Conservation (phyloP, 768 basidiomycete species). For the Basidioascus undulatus region DNA sequence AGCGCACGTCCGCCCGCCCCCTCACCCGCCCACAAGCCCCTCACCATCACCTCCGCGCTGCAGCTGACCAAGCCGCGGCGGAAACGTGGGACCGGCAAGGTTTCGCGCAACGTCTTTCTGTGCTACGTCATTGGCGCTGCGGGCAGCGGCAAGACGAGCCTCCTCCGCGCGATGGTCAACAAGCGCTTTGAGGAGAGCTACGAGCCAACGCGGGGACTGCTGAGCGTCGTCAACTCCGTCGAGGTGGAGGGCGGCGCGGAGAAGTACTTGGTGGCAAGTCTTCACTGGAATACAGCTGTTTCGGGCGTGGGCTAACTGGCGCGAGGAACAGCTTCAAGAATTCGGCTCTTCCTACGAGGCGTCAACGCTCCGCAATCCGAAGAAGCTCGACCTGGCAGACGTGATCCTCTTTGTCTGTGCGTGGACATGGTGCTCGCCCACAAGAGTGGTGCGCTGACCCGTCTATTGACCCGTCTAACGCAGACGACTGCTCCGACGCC, state of each 20-base stretch:
- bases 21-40: conserved; percentile 13
- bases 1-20: background rate
- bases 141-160: conserved; percentile 78
- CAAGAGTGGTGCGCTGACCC: too few relatives aligned
- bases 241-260: conserved; percentile 85
- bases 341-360: conserved; percentile 90
- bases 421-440: too few relatives aligned
- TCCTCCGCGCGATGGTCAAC: conserved; percentile 62
- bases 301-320: background rate
- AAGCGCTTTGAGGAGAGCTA: conserved; percentile 49
- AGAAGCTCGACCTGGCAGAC: conserved; percentile 78
- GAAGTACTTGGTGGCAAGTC: conserved; percentile 80
- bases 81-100: conserved; percentile 67
- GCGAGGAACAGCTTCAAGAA: conserved; percentile 52
- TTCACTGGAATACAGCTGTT: too few relatives aligned
- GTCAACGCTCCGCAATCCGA: conserved; percentile 63
- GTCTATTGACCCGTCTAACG: too few relatives aligned
- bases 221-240: conserved; percentile 82
- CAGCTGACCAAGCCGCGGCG: conserved; percentile 59
- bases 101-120: conserved; percentile 71
- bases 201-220: conserved; percentile 70
- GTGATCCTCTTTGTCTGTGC: conserved; percentile 85
- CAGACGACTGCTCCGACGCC: conserved; percentile 94
- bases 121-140: conserved; percentile 88
- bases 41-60: conserved; percentile 43